Percentiles rank a stretch among this genome's conserved stretches.
Conservation (phyloP, 192 early-diverging fungal species). For the Backusella sp. region DNA sequence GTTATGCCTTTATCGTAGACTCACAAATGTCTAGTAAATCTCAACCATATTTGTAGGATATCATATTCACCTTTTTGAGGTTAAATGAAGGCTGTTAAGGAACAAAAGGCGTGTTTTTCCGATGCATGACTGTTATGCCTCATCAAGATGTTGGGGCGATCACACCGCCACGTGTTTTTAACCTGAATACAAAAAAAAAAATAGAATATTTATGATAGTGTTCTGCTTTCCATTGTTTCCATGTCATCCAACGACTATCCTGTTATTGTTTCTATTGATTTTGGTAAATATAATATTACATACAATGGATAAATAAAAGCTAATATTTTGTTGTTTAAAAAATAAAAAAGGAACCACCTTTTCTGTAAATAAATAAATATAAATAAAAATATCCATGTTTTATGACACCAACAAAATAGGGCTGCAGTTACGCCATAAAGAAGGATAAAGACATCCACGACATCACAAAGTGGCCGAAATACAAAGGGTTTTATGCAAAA, state of each 20-base stretch:
- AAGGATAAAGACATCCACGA: slow-evolving; percentile 40
- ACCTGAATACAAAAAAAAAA: no score
- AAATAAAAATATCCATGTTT: not conserved
- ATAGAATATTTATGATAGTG: no score
- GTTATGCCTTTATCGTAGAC: no score
- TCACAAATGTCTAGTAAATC: no score
- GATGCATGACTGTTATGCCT: no score
- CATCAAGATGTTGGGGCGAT: no score
- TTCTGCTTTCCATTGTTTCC: not conserved
- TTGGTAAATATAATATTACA: slow-evolving; percentile 21
- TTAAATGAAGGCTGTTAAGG: no score
- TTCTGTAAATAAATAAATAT: not conserved
- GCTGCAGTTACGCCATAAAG: slow-evolving; percentile 43
- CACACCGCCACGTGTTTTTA: no score
- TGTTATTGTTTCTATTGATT: slow-evolving; percentile 44
- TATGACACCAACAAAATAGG: slow-evolving; percentile 12
- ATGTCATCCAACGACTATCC: slow-evolving; percentile 29
- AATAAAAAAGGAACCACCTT: slow-evolving; percentile 1
- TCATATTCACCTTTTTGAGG: no score
- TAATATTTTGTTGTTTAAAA: not conserved
- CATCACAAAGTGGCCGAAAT: slow-evolving; percentile 44
- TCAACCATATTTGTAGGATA: no score
- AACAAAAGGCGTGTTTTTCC: no score
- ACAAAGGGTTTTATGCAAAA: slow-evolving; percentile 26
- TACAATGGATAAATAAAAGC: not conserved